Percentiles rank a stretch among this genome's conserved stretches.
Conservation (phyloP, 441 rosid species). For the Jatropha podagrica region DNA sequence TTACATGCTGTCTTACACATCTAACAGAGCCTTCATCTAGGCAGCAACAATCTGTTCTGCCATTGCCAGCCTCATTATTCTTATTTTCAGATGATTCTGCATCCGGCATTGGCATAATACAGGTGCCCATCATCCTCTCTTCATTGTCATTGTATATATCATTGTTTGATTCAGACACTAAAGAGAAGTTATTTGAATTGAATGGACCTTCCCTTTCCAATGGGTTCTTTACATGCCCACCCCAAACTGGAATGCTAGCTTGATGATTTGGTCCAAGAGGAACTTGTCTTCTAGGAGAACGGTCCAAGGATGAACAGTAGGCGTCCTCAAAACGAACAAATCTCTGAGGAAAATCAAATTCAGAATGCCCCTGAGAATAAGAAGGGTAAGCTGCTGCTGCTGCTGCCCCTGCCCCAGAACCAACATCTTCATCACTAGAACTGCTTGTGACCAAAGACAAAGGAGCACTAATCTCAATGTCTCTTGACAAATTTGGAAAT, state of each 20-base stretch:
- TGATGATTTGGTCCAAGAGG: slow-evolving; percentile 71
- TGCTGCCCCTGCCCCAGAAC: slow-evolving; percentile 18
- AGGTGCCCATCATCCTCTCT: slow-evolving; percentile 36
- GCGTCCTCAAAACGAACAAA: slow-evolving; percentile 29
- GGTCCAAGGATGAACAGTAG: slow-evolving; percentile 34
- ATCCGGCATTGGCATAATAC: slow-evolving; percentile 44
- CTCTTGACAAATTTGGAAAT: slow-evolving; percentile 31
- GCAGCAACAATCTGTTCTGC: slow-evolving; percentile 37
- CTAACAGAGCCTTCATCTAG: slow-evolving; percentile 45
- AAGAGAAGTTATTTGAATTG: slow-evolving; percentile 7
- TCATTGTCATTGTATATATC: slow-evolving; percentile 19
- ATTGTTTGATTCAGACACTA: slow-evolving; percentile 10
- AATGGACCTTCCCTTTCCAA: slow-evolving; percentile 20
- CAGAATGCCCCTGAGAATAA: slow-evolving; percentile 39
- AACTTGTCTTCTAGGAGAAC: slow-evolving; percentile 53
- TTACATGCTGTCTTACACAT: slow-evolving; percentile 48
- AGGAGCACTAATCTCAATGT: slow-evolving; percentile 32
- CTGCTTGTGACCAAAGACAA: slow-evolving; percentile 32
- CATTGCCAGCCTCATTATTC: slow-evolving; percentile 31
- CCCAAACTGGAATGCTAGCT: slow-evolving; percentile 55
- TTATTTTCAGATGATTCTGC: slow-evolving; percentile 13
- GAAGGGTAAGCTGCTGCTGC: slow-evolving; percentile 32
- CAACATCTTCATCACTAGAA: slow-evolving; percentile 43
- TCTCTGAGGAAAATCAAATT: slow-evolving; percentile 32
- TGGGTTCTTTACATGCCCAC: not conserved